Percentiles rank a stretch among this genome's conserved stretches.
Evolutionary conservation across 2,329 filamentous ascomycete species (phyloP).

Genomic region (Mollisiaceae sp.): DNA sequence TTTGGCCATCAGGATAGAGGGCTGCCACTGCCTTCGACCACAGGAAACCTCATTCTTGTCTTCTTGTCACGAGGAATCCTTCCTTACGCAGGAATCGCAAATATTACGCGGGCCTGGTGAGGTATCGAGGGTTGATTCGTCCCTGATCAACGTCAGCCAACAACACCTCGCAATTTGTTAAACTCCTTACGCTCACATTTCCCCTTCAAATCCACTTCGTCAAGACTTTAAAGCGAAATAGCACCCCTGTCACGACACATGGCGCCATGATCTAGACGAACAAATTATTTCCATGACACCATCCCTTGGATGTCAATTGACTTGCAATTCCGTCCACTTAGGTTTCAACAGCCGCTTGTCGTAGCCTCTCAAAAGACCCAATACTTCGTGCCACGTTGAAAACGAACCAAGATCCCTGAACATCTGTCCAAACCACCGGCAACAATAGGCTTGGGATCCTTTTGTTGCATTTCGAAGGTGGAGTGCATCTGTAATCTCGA

Average conservation of each 20-base stretch:
- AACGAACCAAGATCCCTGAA: not conserved
- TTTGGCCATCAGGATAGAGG: too few relatives aligned
- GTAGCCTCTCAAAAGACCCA: not conserved
- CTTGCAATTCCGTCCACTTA: not conserved
- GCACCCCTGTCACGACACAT: not conserved
- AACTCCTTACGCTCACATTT: not conserved
- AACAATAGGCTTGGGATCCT: not conserved
- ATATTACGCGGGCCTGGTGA: not conserved
- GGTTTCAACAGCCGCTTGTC: too few relatives aligned
- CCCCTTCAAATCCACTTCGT: conserved; percentile 1
- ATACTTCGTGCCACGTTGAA: not conserved
- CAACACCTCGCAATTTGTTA: not conserved
- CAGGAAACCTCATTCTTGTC: not conserved
- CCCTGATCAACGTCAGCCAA: not conserved
- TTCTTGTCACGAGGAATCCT: not conserved
- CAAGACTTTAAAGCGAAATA: not conserved
- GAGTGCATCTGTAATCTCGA: not conserved
- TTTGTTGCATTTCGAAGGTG: conserved; percentile 6
- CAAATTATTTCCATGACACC: not conserved
- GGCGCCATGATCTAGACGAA: not conserved
- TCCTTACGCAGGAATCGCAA: not conserved
- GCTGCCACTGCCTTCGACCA: too few relatives aligned
- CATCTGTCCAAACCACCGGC: too few relatives aligned
- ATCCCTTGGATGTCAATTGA: not conserved
- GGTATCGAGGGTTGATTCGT: not conserved